phyloP scores from a whole-genome alignment of 2,329 filamentous ascomycete genomes.

The Ophiostoma montium region DNA sequence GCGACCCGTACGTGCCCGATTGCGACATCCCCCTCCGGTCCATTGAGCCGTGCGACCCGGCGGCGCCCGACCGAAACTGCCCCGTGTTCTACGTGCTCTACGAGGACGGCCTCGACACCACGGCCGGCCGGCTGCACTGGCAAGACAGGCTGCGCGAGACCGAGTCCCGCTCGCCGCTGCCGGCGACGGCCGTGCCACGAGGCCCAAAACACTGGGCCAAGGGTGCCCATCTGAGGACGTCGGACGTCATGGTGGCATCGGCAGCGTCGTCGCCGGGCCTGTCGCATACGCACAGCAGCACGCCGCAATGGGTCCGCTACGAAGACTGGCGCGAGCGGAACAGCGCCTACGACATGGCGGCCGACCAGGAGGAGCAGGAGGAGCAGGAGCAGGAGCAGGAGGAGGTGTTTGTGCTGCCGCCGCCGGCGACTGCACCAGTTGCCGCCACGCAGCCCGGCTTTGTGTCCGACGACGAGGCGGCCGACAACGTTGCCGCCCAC shows the following conservation, averaged over 20 bases:
- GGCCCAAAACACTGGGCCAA: constrained; percentile 3
- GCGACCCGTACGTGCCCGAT: not conserved
- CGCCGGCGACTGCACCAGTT: constrained; percentile 14
- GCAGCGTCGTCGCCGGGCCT: too few species aligned
- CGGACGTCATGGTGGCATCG: too few species aligned
- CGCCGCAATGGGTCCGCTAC: not conserved
- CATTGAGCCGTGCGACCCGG: constrained; percentile 3
- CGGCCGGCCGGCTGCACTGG: not conserved
- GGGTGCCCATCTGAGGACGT: constrained; percentile 7
- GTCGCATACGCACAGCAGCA: not conserved
- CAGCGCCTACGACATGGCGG: not conserved
- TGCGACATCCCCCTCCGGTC: constrained; percentile 8
- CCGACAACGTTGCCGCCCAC: constrained; percentile 33
- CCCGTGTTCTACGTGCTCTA: constrained; percentile 6
- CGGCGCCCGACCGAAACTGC: not conserved
- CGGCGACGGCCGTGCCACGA: not conserved
- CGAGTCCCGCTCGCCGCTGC: not conserved
- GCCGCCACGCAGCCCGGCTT: constrained; percentile 21
- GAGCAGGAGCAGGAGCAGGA: not conserved
- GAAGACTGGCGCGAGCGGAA: not conserved
- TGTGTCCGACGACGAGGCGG: constrained; percentile 32
- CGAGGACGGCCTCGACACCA: not conserved
- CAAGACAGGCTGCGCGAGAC: not conserved
- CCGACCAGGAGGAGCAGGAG: not conserved
- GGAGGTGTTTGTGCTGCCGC: not conserved